Base-by-base conservation (phyloP, 2,329 filamentous ascomycete species). In the Fusarium nanum region DNA sequence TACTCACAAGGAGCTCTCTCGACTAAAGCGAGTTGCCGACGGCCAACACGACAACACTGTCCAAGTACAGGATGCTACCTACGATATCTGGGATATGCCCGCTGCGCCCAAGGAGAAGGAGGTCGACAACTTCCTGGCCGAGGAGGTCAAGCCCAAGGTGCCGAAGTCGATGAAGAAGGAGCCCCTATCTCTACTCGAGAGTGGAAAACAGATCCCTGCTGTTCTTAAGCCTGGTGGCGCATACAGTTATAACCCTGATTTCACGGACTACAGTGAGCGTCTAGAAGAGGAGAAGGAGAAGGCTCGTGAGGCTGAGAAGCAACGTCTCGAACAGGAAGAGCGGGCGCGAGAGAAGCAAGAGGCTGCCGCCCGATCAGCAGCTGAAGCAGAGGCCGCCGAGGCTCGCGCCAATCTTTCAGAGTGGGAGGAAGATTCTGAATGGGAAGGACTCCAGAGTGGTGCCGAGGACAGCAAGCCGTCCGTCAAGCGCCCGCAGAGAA, bases 171-270 rank as follows among this genome's bases (percentile, higher is more conserved):
- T 97, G 71, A 91, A 91, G 74, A 87, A 92, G 61, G 87, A 91
- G 41, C 93, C 96, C 6, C 86, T 97, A 56, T 93, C 94, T 6
- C 86, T 98, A 30, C 87, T 92, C n/a, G 92, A 91, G 45, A 93
- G 86, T 76, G 94, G 94, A 40, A 97, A 95, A 79, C 80, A 87
- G 0, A 84, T 97, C 11, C 92, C 93, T 2, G 90, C 94, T 5
- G 92, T 99, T 1, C 85, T 87, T 66, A 92, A 90, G 76, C 96
- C 96, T 3, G 87, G 89, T 9, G 93, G 91, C 18, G 94, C 93
- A 63, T 93, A 91, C 79, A 97, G 93, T 74, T 99, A 99, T 83
- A 99, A 99, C 78, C 96, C 96, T 0, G 84, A 88, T 8, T 97
- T 97, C 73, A 87, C 89, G 68, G 94, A 97, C 68, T 99, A 97